A percentile compares a stretch with the other conserved stretches of the same genome.
Conservation (phyloP, 306 rosid genomes). For the Carpinus fangiana region DNA sequence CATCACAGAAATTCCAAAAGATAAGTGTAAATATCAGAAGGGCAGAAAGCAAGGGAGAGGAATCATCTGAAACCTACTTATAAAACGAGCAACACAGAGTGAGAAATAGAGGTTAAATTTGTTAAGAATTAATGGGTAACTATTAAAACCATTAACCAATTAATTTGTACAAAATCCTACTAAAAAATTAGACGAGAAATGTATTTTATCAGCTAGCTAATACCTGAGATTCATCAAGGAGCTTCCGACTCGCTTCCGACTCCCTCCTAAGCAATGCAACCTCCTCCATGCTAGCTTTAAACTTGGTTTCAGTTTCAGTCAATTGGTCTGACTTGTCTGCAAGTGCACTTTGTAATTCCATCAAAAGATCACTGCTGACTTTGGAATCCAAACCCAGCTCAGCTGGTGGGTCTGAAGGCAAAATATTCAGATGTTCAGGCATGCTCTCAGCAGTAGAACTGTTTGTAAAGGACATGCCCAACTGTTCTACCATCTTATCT, state of each 20-base stretch:
- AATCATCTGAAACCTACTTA: background rate
- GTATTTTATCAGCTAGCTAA: slow-evolving; percentile 12
- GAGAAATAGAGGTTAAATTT: background rate
- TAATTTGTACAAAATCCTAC: background rate
- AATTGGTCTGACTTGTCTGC: slow-evolving; percentile 66
- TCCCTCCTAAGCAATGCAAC: slow-evolving; percentile 63
- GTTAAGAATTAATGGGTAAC: slow-evolving; percentile 2
- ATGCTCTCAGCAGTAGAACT: slow-evolving; percentile 98
- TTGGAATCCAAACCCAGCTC: slow-evolving; percentile 56
- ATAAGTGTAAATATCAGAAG: background rate
- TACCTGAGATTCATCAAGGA: slow-evolving; percentile 99
- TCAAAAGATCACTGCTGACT: slow-evolving; percentile 43
- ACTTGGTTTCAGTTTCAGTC: slow-evolving; percentile 64
- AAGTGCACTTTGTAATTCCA: slow-evolving; percentile 70
- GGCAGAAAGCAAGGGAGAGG: background rate
- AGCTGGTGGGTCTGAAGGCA: slow-evolving; percentile 53
- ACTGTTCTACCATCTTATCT: slow-evolving; percentile 60
- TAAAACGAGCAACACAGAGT: background rate
- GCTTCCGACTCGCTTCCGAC: slow-evolving; percentile 72
- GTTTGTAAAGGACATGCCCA: slow-evolving; percentile 80
- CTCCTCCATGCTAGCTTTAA: slow-evolving; percentile 72
- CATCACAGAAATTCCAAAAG: background rate
- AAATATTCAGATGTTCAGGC: slow-evolving; percentile 59
- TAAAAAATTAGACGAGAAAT: slow-evolving; percentile 14
- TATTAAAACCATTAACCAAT: slow-evolving; percentile 7